Conservation (phyloP, 441 rosid genomes). For the Flueggea neowawraea region DNA sequence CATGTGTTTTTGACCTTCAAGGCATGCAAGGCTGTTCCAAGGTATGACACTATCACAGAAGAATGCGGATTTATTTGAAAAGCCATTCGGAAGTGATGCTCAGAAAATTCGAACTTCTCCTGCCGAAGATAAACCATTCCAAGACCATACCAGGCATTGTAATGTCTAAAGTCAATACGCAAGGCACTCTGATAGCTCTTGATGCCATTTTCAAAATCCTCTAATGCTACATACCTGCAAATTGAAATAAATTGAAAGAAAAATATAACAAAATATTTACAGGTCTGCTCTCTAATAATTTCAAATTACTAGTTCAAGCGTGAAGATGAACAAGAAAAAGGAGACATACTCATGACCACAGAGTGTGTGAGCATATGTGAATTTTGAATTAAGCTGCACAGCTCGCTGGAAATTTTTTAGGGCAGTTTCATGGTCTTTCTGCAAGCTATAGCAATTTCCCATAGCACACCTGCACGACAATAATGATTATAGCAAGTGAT, state of each 20-base stretch:
- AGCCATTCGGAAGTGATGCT: constrained; percentile 95
- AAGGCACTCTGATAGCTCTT: constrained; percentile 95
- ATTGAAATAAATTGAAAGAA: constrained; percentile 7
- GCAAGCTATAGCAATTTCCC: constrained; percentile 98
- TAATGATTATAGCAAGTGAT: neutral
- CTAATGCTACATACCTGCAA: constrained; percentile 76
- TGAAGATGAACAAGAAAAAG: neutral
- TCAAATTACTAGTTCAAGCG: constrained; percentile 6
- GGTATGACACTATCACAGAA: constrained; percentile 94
- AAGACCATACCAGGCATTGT: constrained; percentile 97
- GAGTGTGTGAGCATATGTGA: constrained; percentile 93
- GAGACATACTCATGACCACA: constrained; percentile 95
- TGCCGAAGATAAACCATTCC: constrained; percentile 96
- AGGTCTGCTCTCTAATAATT: neutral
- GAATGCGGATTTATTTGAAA: constrained; percentile 78
- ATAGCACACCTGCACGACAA: constrained; percentile 80
- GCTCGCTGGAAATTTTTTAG: constrained; percentile 92
- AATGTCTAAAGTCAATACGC: constrained; percentile 85
- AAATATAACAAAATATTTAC: neutral
- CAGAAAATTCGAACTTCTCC: constrained; percentile 93
- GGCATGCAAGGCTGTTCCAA: constrained; percentile 89
- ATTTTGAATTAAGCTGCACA: constrained; percentile 82
- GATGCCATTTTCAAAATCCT: constrained; percentile 94
- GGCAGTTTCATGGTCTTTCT: constrained; percentile 98
- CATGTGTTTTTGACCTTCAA: constrained; percentile 43